Evolutionary conservation across 176 grass and related monocot genomes (phyloP).

Genomic region (Phoenix dactylifera): DNA sequence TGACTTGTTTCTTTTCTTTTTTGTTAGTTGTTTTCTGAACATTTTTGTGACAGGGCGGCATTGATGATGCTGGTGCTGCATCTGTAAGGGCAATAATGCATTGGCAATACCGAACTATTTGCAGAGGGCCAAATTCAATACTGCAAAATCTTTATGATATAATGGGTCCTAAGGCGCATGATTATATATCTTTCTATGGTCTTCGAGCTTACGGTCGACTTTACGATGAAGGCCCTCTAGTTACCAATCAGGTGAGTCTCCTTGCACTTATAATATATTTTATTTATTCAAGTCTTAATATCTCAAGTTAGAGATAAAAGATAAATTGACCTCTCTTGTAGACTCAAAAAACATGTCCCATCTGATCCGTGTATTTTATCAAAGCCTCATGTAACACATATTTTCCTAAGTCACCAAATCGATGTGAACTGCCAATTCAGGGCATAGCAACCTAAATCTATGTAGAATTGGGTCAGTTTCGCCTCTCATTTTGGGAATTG

Average conservation of each 20-base stretch:
- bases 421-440: no score
- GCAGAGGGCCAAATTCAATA: conserved; percentile 88
- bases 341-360: not conserved
- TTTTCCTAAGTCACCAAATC: no score
- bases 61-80: conserved; percentile 93
- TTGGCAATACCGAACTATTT: conserved; percentile 97
- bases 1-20: conserved; percentile 4
- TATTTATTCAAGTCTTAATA: not conserved
- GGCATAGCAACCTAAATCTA: no score
- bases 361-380: no score
- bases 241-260: conserved; percentile 77
- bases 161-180: conserved; percentile 82
- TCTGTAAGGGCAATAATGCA: conserved; percentile 99
- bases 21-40: not conserved
- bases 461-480: no score
- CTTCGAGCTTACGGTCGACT: conserved; percentile 81
- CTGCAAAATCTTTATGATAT: conserved; percentile 78
- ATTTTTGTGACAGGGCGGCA: conserved; percentile 59
- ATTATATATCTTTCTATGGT: conserved; percentile 95
- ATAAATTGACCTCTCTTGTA: not conserved
- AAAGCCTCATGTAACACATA: no score
- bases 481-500: no score
- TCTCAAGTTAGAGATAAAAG: not conserved
- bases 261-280: not conserved
- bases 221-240: conserved; percentile 59